Evolutionary conservation across 23 red algal species (phyloP).

Genomic region (Chondrus crispus): DNA sequence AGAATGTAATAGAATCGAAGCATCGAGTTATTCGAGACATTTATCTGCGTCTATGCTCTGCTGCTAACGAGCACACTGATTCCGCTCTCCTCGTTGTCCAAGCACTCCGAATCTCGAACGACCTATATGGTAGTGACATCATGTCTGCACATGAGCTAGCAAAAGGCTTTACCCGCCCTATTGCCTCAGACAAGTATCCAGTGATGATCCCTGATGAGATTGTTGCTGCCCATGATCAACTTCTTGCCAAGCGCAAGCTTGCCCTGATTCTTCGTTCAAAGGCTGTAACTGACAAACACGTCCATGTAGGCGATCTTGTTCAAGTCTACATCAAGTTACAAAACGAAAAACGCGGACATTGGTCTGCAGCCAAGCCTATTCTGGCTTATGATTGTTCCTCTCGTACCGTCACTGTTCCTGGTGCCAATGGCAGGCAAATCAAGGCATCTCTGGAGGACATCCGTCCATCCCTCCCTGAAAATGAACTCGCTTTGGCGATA

Average conservation of each 20-base stretch:
- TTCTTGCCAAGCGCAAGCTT: constrained; percentile 1
- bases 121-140: constrained; percentile 29
- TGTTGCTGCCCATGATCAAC: not conserved
- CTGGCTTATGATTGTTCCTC: not conserved
- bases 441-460: constrained; percentile 2
- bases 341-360: not conserved
- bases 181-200: not conserved
- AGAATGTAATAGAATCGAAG: constrained; percentile 42
- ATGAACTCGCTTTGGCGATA: not conserved
- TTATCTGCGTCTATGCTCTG: not conserved
- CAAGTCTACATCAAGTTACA: not conserved
- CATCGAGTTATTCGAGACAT: constrained; percentile 29
- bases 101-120: constrained; percentile 25
- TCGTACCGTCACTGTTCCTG: not conserved
- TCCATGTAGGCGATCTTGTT: constrained; percentile 4
- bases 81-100: not conserved
- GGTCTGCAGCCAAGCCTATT: not conserved
- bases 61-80: not conserved
- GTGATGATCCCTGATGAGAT: constrained; percentile 4
- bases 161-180: constrained; percentile 15
- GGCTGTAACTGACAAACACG: not conserved
- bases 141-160: constrained; percentile 17
- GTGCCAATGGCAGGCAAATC: not conserved
- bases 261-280: constrained; percentile 23
- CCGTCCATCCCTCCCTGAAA: not conserved